A percentile compares a stretch with the other conserved stretches of the same genome.
These are phyloP conservation scores for Aspergillus alliaceus DNA, from an alignment of 2,329 filamentous ascomycete genomes.

Conservation along the genomic window DNA sequence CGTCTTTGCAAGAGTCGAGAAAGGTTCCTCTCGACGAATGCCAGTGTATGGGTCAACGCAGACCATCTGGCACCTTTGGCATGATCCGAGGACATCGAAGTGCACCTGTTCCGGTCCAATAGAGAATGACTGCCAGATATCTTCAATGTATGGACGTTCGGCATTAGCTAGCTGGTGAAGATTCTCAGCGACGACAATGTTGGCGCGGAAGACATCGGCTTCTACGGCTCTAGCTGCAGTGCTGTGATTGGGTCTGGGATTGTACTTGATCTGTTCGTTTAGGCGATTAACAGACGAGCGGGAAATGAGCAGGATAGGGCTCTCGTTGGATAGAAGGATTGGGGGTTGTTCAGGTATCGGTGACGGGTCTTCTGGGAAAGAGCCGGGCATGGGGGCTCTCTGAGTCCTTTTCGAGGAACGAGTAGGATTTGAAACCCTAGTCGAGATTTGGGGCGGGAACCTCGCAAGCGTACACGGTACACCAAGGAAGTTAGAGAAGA, in stretches of 20 bases:
- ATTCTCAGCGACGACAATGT: constrained; percentile 70
- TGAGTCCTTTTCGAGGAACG: constrained; percentile 22
- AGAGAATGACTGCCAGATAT: constrained; percentile 68
- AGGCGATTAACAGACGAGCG: constrained; percentile 74
- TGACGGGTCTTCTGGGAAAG: constrained; percentile 49
- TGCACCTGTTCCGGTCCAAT: constrained; percentile 54
- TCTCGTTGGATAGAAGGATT: constrained; percentile 88
- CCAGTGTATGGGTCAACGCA: constrained; percentile 86
- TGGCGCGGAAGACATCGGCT: constrained; percentile 80
- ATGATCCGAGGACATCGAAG: constrained; percentile 72
- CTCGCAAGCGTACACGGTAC: constrained; percentile 81
- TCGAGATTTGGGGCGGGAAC: constrained; percentile 69
- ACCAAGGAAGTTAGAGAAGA: constrained; percentile 74
- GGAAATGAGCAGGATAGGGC: constrained; percentile 83
- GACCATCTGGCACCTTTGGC: constrained; percentile 92
- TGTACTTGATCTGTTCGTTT: constrained; percentile 68
- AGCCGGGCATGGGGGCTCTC: constrained; percentile 48
- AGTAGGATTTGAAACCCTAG: constrained; percentile 48
- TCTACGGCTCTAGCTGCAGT: constrained; percentile 56
- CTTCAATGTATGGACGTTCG: constrained; percentile 72
- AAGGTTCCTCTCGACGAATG: constrained; percentile 77
- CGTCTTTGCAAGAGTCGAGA: constrained; percentile 83
- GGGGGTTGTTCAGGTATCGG: constrained; percentile 51
- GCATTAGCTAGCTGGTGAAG: constrained; percentile 42
- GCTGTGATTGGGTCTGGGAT: constrained; percentile 34